Conservation (phyloP, 75 land plant species). For the Chamaecyparis obtusa region DNA sequence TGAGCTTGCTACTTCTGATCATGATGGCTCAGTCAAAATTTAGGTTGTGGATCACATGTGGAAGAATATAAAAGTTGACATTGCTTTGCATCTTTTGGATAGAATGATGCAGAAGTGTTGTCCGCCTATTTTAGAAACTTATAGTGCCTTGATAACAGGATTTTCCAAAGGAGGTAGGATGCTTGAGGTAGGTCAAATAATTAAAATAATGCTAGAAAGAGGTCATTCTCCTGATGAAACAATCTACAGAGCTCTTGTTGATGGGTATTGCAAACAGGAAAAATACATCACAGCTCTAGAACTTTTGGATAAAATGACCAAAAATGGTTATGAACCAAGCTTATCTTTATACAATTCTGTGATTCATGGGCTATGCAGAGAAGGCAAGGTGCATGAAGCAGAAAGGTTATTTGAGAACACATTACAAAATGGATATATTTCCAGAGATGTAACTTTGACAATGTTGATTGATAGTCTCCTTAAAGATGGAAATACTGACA, state of each 20-base stretch:
- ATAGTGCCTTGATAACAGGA: conserved; percentile 46
- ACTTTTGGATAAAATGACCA: conserved; percentile 36
- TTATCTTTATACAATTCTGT: conserved; percentile 47
- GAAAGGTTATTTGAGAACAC: conserved; percentile 23
- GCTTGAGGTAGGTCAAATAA: conserved; percentile 39
- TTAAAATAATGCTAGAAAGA: conserved; percentile 42
- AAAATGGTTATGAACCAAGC: conserved; percentile 32
- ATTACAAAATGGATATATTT: conserved; percentile 28
- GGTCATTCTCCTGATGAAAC: conserved; percentile 41
- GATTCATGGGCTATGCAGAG: conserved; percentile 49
- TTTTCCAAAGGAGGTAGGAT: conserved; percentile 44
- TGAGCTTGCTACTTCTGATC: conserved; percentile 15
- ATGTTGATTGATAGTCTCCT: conserved; percentile 42
- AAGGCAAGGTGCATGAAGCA: conserved; percentile 47
- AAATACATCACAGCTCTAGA: conserved; percentile 35
- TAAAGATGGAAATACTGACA: conserved; percentile 21
- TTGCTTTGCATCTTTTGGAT: conserved; percentile 37
- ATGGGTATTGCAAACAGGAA: conserved; percentile 43
- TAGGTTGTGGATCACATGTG: not conserved
- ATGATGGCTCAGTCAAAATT: conserved; percentile 19
- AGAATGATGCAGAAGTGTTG: conserved; percentile 43
- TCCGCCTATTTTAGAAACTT: conserved; percentile 38
- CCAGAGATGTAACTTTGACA: conserved; percentile 51
- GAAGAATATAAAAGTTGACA: conserved; percentile 39
- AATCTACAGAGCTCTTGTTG: conserved; percentile 48